These are phyloP conservation scores for Penicillium fuscoglaucum DNA, from an alignment of 2,329 filamentous ascomycete species.

Conservation along the genomic window DNA sequence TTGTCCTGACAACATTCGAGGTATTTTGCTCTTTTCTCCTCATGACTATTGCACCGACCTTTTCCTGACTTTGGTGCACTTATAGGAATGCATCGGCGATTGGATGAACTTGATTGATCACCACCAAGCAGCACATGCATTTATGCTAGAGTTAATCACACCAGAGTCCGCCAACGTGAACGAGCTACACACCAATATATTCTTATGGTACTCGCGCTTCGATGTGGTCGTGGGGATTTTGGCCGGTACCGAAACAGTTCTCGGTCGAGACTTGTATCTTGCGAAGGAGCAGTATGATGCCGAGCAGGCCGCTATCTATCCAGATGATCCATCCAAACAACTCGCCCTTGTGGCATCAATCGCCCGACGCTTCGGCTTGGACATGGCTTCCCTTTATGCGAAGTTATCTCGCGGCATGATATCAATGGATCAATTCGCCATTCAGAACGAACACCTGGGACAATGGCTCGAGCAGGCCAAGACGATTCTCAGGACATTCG, in stretches of 20 bases:
- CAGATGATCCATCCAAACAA: constrained; percentile 64
- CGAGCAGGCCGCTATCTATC: constrained; percentile 59
- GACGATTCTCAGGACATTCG: constrained; percentile 61
- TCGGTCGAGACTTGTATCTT: constrained; percentile 77
- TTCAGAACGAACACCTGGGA: constrained; percentile 59
- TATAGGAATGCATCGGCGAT: constrained; percentile 90
- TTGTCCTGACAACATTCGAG: constrained; percentile 92
- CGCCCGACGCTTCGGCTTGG: constrained; percentile 71
- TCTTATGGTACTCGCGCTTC: constrained; percentile 88
- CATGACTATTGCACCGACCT: neutral
- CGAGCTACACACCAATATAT: constrained; percentile 68
- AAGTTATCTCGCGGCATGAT: constrained; percentile 66
- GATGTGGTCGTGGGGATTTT: constrained; percentile 83
- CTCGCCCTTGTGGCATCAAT: constrained; percentile 67
- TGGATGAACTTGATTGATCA: constrained; percentile 93
- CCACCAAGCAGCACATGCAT: constrained; percentile 81
- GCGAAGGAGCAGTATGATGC: constrained; percentile 63
- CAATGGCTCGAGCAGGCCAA: constrained; percentile 44
- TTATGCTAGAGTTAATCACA: constrained; percentile 75
- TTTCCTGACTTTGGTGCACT: constrained; percentile 11
- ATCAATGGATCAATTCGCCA: constrained; percentile 62
- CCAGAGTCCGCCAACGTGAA: constrained; percentile 72
- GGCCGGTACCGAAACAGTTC: constrained; percentile 71
- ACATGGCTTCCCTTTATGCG: constrained; percentile 77
- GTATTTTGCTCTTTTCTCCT: constrained; percentile 50